These are phyloP conservation scores for Cajanus cajan DNA, from an alignment of 306 rosid species.

Conservation along the genomic window DNA sequence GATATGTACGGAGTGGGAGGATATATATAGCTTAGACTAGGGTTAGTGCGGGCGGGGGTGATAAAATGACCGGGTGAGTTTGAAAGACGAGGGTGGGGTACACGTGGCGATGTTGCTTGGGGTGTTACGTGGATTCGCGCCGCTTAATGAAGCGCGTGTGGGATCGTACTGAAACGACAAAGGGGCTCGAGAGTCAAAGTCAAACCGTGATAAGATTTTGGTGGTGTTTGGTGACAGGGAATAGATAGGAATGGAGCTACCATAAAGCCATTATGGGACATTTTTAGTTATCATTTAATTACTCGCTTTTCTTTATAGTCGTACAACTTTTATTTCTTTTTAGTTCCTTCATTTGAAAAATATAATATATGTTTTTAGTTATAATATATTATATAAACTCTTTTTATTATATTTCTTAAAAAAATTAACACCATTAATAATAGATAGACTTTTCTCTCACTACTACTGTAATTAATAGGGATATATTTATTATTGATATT, in stretches of 20 bases:
- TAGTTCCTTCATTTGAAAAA: no score
- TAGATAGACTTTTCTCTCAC: no score
- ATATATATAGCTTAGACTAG: constrained; percentile 58
- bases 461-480: no score
- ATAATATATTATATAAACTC: no score
- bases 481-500: no score
- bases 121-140: constrained; percentile 14
- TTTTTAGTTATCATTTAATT: neutral
- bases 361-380: no score
- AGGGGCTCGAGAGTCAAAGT: neutral
- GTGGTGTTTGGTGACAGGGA: neutral
- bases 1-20: neutral
- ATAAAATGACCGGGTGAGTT: constrained; percentile 27
- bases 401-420: no score
- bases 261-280: neutral
- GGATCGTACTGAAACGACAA: neutral
- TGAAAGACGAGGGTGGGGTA: neutral
- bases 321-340: no score
- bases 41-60: constrained; percentile 40
- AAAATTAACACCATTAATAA: no score
- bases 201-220: neutral
- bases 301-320: neutral
- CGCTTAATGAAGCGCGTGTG: constrained; percentile 39
- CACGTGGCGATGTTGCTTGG: constrained; percentile 46
- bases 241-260: neutral